Evolutionary conservation across 352 stramenopile genomes (phyloP).

Genomic region (Pythium coloratum): DNA sequence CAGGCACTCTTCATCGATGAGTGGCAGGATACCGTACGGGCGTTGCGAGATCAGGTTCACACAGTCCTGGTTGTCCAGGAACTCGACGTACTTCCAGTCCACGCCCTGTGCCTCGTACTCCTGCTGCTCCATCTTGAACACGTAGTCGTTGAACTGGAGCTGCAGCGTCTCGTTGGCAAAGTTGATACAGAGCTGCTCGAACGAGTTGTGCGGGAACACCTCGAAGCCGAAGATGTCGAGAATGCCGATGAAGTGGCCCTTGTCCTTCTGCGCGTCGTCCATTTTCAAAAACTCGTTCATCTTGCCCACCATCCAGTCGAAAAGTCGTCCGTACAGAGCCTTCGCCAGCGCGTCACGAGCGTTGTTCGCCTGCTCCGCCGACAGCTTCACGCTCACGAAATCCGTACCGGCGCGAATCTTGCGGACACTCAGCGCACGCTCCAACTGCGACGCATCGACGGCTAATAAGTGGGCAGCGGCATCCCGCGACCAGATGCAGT

Average conservation of each 20-base stretch:
- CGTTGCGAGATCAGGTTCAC: constrained; percentile 91
- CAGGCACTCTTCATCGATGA: constrained; percentile 89
- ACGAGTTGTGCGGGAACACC: constrained; percentile 90
- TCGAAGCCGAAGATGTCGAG: constrained; percentile 94
- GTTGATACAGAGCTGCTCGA: constrained; percentile 91
- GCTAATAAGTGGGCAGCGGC: constrained; percentile 68
- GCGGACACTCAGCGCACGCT: constrained; percentile 71
- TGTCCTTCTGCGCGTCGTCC: constrained; percentile 71
- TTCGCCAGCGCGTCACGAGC: constrained; percentile 81
- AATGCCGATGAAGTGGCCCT: constrained; percentile 86
- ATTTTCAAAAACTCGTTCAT: constrained; percentile 87
- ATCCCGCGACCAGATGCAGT: constrained; percentile 71
- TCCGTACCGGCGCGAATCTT: constrained; percentile 82
- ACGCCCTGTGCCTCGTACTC: constrained; percentile 85
- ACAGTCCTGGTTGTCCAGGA: constrained; percentile 87
- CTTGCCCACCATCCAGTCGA: constrained; percentile 89
- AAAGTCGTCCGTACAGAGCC: constrained; percentile 87
- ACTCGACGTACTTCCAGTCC: constrained; percentile 85
- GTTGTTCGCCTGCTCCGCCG: constrained; percentile 78
- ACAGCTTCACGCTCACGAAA: constrained; percentile 86
- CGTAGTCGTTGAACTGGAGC: constrained; percentile 88
- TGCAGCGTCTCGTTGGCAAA: constrained; percentile 90
- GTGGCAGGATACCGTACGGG: constrained; percentile 74
- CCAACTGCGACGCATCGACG: constrained; percentile 70
- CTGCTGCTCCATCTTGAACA: constrained; percentile 86